Conservation (phyloP, 352 stramenopile genomes). For the Phytophthora cajani region DNA sequence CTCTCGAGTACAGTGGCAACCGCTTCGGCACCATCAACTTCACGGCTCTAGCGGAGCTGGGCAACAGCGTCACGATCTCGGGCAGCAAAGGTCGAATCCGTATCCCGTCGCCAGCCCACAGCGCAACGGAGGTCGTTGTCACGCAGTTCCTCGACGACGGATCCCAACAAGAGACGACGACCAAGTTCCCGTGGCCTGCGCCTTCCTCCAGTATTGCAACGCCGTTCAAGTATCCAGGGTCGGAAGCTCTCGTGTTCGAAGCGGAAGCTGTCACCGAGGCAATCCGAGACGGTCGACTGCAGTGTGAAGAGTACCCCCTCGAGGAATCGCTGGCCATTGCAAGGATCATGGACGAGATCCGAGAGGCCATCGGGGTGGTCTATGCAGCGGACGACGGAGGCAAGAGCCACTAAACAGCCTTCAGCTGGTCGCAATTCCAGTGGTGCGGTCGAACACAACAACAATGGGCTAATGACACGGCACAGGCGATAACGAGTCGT, state of each 20-base stretch:
- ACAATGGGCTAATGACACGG: neutral
- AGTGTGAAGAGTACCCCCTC: constrained; percentile 65
- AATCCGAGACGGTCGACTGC: constrained; percentile 46
- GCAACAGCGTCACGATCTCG: constrained; percentile 76
- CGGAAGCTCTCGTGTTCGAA: constrained; percentile 80
- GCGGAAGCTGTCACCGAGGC: constrained; percentile 66
- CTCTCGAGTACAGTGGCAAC: constrained; percentile 54
- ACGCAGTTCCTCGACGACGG: constrained; percentile 41
- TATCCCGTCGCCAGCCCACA: constrained; percentile 64
- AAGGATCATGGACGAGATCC: constrained; percentile 80
- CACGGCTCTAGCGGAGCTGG: constrained; percentile 56
- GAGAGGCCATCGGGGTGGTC: constrained; percentile 60
- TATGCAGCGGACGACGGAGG: constrained; percentile 46
- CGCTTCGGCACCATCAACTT: constrained; percentile 68
- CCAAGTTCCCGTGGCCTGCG: constrained; percentile 50
- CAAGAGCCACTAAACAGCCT: neutral
- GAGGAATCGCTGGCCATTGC: constrained; percentile 69
- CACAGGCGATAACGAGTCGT: neutral
- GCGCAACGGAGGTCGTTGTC: constrained; percentile 49
- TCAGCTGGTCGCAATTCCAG: constrained; percentile 5
- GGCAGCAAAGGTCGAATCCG: constrained; percentile 75
- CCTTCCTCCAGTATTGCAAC: constrained; percentile 32
- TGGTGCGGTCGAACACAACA: constrained; percentile 1
- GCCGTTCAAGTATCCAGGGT: constrained; percentile 53
- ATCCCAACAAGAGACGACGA: constrained; percentile 34